Conservation (phyloP, 768 basidiomycete genomes). For the Hortiboletus flavorubellus region DNA sequence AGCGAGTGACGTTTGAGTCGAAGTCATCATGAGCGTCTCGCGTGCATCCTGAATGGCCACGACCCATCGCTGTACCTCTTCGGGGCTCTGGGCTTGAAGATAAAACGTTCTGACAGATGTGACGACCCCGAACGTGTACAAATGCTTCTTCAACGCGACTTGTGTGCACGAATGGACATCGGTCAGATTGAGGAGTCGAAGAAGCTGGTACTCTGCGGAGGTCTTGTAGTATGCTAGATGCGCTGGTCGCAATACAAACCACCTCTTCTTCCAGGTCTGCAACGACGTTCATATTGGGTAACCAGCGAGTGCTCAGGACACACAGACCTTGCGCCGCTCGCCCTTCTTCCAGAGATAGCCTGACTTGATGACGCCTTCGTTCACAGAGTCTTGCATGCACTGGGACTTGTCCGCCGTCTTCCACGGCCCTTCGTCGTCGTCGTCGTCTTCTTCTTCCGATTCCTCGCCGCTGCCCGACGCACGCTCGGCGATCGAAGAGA, state of each 20-base stretch:
- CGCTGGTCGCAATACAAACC: constrained; percentile 92
- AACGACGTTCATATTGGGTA: constrained; percentile 4
- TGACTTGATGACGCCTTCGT: constrained; percentile 77
- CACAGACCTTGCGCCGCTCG: constrained; percentile 86
- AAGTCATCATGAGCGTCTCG: constrained; percentile 58
- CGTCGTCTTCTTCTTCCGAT: constrained; percentile 66
- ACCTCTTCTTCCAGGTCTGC: constrained; percentile 98
- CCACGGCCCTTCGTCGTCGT: constrained; percentile 65
- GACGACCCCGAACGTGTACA: constrained; percentile 88
- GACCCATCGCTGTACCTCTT: constrained; percentile 85
- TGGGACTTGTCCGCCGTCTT: constrained; percentile 46
- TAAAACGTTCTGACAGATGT: constrained; percentile 89
- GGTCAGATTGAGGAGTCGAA: constrained; percentile 79
- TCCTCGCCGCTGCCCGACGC: constrained; percentile 71
- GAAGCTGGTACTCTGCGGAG: constrained; percentile 89
- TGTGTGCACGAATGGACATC: constrained; percentile 89
- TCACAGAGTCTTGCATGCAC: constrained; percentile 46
- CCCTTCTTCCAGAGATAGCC: constrained; percentile 99
- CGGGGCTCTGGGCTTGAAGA: constrained; percentile 68
- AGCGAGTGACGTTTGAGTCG: constrained; percentile 52
- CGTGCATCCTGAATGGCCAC: constrained; percentile 74
- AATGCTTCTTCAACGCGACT: constrained; percentile 85
- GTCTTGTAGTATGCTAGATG: constrained; percentile 98
- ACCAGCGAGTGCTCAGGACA: not conserved
- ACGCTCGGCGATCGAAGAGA: constrained; percentile 78